phyloP scores from a whole-genome alignment of 352 stramenopile species.

The Phytophthora hibernalis region DNA sequence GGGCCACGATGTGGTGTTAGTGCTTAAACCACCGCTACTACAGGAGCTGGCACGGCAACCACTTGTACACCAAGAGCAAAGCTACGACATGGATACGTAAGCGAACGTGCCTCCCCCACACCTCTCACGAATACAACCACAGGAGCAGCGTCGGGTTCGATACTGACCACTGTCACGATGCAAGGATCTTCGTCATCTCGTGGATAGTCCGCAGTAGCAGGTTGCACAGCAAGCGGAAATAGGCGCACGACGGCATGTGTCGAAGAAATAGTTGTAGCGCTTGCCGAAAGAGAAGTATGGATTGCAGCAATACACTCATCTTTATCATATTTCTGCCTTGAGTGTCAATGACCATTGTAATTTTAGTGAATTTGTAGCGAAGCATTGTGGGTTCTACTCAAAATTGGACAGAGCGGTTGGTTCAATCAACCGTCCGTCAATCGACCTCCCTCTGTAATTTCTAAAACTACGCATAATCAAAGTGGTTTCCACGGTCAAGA shows the following conservation, averaged over 20 bases:
- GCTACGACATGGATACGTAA: neutral
- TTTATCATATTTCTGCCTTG: neutral
- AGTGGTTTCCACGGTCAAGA: too few relatives aligned
- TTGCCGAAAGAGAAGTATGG: neutral
- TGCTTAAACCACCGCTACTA: neutral
- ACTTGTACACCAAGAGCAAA: neutral
- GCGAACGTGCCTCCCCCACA: neutral
- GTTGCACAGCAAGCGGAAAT: neutral
- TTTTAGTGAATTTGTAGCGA: neutral
- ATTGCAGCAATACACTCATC: neutral
- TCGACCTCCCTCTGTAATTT: too few relatives aligned
- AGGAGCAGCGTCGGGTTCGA: slow-evolving; percentile 17
- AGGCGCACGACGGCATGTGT: neutral
- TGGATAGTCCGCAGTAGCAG: neutral
- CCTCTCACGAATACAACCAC: neutral
- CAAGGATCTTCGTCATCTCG: neutral
- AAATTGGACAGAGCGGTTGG: too few relatives aligned
- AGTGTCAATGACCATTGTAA: neutral
- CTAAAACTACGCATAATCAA: too few relatives aligned
- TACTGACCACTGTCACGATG: neutral
- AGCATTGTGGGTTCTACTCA: too few relatives aligned
- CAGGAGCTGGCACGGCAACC: neutral
- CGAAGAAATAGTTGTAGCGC: neutral
- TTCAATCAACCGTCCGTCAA: too few relatives aligned
- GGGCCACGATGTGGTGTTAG: neutral